Evolutionary conservation across 495 filamentous ascomycete species (phyloP), one percentile per base, ranked within the genome.

Genomic region (Podospora sp.): DNA sequence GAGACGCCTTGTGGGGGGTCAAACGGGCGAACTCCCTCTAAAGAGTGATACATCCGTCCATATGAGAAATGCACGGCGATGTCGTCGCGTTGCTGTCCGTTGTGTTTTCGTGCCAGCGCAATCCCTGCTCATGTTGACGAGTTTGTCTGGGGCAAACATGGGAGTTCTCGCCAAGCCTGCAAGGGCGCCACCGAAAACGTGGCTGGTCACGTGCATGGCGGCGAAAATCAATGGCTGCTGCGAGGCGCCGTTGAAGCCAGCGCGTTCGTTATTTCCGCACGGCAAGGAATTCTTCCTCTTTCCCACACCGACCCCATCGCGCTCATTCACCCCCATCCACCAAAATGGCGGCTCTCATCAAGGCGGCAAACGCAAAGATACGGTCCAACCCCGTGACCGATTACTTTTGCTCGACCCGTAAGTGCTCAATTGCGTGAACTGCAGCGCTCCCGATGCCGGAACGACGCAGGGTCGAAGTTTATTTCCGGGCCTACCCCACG

Each of bases 331-430:
- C 40, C 40, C 40, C 40, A 46, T 46, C 40, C 50, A 22, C 56
- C 68, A 64, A 21, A 20, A 96, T 96, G 93, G 93, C 93, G 65
- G 91, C 93, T 76, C 87, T 87, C 77, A 84, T 97, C 77, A 92
- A 91, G 85, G 91, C 91, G 65, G 79, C 93, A 79, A 97, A 97
- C 81, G 91, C 93, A 70, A 93, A 93, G 83, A 97, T 97, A 77
- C 88, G 94, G 75, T 89, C 91, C 67, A 92, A 96, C 77, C 90
- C 92, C 76, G 85, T 89, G 75, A 68, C 87, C 65, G 91, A 90
- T 79, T 97, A 97, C 84, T 76, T 97, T 80, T 97, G 91, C 86
- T 97, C 94, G 62, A 97, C 94, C 68, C 94, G 94, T 97, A 88
- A 72, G 94, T 91, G 51, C 33, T 24, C n/a, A 65, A 65, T 21